Evolutionary conservation across 306 rosid species (phyloP).

Genomic region (Glycine tomentella): DNA sequence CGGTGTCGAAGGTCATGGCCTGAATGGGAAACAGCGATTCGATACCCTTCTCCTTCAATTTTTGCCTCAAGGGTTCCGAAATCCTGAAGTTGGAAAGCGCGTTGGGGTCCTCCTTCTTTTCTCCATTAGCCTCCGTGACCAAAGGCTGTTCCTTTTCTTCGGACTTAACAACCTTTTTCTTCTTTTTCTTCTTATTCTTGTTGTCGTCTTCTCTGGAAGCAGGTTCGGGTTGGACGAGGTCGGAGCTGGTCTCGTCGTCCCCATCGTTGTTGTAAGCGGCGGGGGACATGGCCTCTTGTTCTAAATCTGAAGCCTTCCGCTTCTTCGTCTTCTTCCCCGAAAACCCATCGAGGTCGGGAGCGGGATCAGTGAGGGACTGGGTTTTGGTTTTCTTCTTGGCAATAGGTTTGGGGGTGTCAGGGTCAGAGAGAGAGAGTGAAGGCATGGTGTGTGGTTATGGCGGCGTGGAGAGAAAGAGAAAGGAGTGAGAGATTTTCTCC

Average conservation of each 20-base stretch:
- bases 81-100: constrained; percentile 74
- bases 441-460: constrained; percentile 61
- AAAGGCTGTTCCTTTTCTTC: constrained; percentile 40
- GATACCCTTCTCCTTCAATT: constrained; percentile 80
- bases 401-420: constrained; percentile 31
- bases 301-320: constrained; percentile 67
- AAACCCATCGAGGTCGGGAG: constrained; percentile 37
- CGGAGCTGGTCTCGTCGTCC: constrained; percentile 71
- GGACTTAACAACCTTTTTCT: constrained; percentile 43
- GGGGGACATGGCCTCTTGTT: background rate
- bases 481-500: constrained; percentile 40
- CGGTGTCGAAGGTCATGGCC: constrained; percentile 80
- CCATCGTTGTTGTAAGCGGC: constrained; percentile 10
- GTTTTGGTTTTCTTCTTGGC: constrained; percentile 44
- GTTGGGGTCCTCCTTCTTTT: constrained; percentile 63
- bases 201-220: constrained; percentile 36
- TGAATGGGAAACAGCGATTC: constrained; percentile 84
- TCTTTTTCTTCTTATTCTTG: constrained; percentile 48
- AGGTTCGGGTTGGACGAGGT: constrained; percentile 60
- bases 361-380: constrained; percentile 1
- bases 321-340: constrained; percentile 52
- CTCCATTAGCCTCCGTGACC: constrained; percentile 27
- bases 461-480: background rate
- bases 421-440: constrained; percentile 52
- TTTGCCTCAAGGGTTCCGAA: constrained; percentile 68